phyloP scores from a whole-genome alignment of 2,329 filamentous ascomycete species.

The Uncinocarpus reesii region DNA sequence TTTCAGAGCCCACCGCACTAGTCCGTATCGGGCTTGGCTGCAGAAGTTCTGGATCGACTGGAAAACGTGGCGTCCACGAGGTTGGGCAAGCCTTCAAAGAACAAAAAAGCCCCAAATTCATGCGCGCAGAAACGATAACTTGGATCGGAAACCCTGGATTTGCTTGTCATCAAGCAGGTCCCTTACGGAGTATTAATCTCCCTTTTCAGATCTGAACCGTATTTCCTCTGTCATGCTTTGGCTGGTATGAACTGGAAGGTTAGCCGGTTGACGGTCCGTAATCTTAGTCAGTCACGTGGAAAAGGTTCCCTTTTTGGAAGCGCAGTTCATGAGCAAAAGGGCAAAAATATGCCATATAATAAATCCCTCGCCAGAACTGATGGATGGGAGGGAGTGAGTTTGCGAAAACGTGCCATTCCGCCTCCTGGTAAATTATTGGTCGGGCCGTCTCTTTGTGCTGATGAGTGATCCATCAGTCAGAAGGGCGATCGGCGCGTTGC shows the following conservation, averaged over 20 bases:
- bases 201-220: background rate
- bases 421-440: background rate
- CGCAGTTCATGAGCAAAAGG: too few species aligned
- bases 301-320: background rate
- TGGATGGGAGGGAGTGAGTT: too few species aligned
- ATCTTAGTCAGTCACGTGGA: conserved; percentile 4
- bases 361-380: too few species aligned
- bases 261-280: conserved; percentile 1
- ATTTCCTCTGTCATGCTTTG: background rate
- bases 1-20: background rate
- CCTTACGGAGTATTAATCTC: too few species aligned
- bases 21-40: background rate
- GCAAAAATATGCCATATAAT: too few species aligned
- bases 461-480: background rate
- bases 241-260: conserved; percentile 1
- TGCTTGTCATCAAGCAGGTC: too few species aligned
- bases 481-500: background rate
- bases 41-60: background rate
- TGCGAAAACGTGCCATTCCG: too few species aligned
- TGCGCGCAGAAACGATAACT: too few species aligned
- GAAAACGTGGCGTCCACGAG: conserved; percentile 18
- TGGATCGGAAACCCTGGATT: too few species aligned
- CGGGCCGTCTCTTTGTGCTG: background rate
- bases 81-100: too few species aligned
- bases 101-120: too few species aligned